These are phyloP conservation scores for Penicillium argentinense DNA, from an alignment of 495 filamentous ascomycete species.

Conservation along the genomic window DNA sequence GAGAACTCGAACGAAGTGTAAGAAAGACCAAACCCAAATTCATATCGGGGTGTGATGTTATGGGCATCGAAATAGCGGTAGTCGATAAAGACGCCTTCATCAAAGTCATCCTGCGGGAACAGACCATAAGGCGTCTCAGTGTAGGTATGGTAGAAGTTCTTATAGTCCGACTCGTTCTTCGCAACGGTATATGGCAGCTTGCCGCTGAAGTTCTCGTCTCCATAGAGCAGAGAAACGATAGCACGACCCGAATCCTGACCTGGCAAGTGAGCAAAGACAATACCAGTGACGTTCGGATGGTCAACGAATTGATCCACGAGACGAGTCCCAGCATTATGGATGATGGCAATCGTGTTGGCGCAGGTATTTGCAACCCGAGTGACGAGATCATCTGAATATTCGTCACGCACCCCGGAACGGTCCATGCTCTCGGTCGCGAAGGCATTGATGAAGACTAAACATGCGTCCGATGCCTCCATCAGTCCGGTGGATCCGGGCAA, in stretches of 20 bases:
- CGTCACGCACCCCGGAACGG: slow-evolving; percentile 19
- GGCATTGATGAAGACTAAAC: slow-evolving; percentile 63
- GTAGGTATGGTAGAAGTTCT: slow-evolving; percentile 31
- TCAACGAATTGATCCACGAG: slow-evolving; percentile 41
- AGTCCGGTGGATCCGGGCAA: slow-evolving; percentile 34
- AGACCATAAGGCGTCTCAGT: slow-evolving; percentile 36
- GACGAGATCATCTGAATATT: slow-evolving; percentile 55
- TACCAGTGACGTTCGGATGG: slow-evolving; percentile 64
- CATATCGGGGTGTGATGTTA: slow-evolving; percentile 59
- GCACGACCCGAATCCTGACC: slow-evolving; percentile 76
- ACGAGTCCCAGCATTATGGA: slow-evolving; percentile 42
- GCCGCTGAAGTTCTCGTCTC: slow-evolving; percentile 62
- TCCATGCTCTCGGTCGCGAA: slow-evolving; percentile 55
- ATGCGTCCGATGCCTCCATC: slow-evolving; percentile 42
- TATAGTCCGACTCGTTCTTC: slow-evolving; percentile 66
- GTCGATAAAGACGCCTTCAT: slow-evolving; percentile 65
- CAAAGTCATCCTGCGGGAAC: slow-evolving; percentile 53
- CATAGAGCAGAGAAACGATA: slow-evolving; percentile 69
- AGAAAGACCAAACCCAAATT: slow-evolving; percentile 50
- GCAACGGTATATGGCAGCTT: slow-evolving; percentile 79
- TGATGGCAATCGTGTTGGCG: slow-evolving; percentile 51
- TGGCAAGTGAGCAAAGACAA: slow-evolving; percentile 72
- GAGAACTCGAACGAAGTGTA: slow-evolving; percentile 22
- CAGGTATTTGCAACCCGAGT: slow-evolving; percentile 54
- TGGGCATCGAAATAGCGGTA: slow-evolving; percentile 64